A percentile compares a stretch with the other conserved stretches of the same genome.
Evolutionary conservation across 192 early-diverging fungal genomes (phyloP).

Genomic region (Coemansia sp.): DNA sequence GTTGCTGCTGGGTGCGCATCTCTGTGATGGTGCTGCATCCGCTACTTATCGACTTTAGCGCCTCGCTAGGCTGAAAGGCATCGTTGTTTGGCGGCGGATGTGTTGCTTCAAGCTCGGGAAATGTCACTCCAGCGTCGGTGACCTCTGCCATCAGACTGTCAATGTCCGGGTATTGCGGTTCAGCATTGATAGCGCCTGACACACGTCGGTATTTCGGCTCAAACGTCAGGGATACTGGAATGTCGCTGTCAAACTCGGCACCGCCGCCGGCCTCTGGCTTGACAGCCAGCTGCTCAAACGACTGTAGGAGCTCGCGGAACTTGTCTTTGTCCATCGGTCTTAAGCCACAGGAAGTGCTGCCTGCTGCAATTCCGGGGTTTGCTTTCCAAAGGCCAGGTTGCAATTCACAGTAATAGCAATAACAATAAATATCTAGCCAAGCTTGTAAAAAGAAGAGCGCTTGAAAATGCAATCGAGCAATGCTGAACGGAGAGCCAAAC

Average conservation of each 20-base stretch:
- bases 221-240: slow-evolving; percentile 10
- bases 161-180: slow-evolving; percentile 9
- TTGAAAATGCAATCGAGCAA: no score
- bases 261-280: slow-evolving; percentile 43
- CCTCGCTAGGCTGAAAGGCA: slow-evolving; percentile 23
- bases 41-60: slow-evolving; percentile 14
- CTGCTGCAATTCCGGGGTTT: not conserved
- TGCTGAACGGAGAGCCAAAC: no score
- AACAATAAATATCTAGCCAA: no score
- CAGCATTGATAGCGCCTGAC: slow-evolving; percentile 5
- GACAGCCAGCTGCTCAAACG: slow-evolving; percentile 50
- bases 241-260: slow-evolving; percentile 23
- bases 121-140: slow-evolving; percentile 26
- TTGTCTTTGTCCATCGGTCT: slow-evolving; percentile 50
- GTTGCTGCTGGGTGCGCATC: slow-evolving; percentile 35
- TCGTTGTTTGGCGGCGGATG: slow-evolving; percentile 31
- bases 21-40: slow-evolving; percentile 8
- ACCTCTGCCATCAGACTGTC: slow-evolving; percentile 22
- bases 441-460: no score
- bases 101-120: slow-evolving; percentile 47
- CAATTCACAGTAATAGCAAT: no score
- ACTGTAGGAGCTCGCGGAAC: slow-evolving; percentile 48
- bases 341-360: not conserved
- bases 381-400: no score
- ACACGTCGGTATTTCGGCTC: slow-evolving; percentile 5